These are phyloP conservation scores for Sugiyamaella neomexicana DNA, from an alignment of 1,139 yeast species.

Conservation along the genomic window DNA sequence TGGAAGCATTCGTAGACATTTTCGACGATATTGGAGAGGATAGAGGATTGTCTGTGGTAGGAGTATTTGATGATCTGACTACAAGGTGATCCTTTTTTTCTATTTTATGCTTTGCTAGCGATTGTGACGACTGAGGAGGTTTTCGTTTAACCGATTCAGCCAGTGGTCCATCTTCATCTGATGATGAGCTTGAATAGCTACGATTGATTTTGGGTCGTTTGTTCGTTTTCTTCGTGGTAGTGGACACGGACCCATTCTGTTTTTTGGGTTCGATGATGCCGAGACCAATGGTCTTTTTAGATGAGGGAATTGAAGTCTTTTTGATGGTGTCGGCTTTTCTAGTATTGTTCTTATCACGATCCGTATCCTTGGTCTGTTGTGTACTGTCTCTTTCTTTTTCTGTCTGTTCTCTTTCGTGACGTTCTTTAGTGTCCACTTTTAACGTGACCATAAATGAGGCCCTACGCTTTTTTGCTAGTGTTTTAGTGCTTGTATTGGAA, in stretches of 20 bases:
- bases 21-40: constrained; percentile 7
- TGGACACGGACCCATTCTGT: constrained; percentile 2
- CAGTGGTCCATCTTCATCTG: constrained; percentile 23
- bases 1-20: constrained; percentile 8
- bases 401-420: neutral
- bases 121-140: neutral
- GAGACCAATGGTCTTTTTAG: constrained; percentile 16
- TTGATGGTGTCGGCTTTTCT: neutral
- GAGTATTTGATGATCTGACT: neutral
- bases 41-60: neutral
- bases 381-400: neutral
- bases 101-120: neutral
- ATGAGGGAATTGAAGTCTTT: neutral
- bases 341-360: neutral
- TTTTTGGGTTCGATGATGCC: constrained; percentile 12
- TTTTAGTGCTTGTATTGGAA: too few species aligned
- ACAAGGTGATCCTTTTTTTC: neutral
- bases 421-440: constrained; percentile 9
- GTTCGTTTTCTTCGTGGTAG: constrained; percentile 1
- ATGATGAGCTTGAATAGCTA: constrained; percentile 26
- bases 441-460: constrained; percentile 27
- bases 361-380: neutral
- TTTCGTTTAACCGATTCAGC: constrained; percentile 11
- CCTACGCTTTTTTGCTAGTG: constrained; percentile 15
- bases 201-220: constrained; percentile 27